Evolutionary conservation across 2,329 filamentous ascomycete species (phyloP).

Genomic region (Pseudogymnoascus sp.): DNA sequence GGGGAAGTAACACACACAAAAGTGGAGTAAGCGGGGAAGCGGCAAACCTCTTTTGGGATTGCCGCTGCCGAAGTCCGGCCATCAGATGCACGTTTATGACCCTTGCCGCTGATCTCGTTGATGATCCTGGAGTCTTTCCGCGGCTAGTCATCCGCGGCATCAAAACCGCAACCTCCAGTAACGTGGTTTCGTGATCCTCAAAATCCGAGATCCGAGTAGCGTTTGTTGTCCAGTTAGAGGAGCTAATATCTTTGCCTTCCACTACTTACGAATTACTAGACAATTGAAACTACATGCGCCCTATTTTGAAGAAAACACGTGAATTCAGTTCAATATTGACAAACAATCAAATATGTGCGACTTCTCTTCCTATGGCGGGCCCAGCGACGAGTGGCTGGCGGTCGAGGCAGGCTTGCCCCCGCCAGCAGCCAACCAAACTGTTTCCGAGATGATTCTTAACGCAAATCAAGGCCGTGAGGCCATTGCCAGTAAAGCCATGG

Average conservation of each 20-base stretch:
- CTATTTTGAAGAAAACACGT: background rate
- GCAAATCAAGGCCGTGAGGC: background rate
- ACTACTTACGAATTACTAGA: background rate
- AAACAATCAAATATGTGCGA: conserved; percentile 24
- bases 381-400: conserved; percentile 37
- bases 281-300: background rate
- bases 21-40: background rate
- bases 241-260: background rate
- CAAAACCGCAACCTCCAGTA: background rate
- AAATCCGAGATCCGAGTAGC: background rate
- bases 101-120: background rate
- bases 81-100: background rate
- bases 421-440: background rate
- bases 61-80: background rate
- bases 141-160: background rate
- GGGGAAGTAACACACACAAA: background rate
- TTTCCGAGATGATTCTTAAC: background rate
- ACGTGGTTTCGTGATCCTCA: background rate
- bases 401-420: conserved; percentile 22
- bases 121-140: background rate
- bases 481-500: background rate
- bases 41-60: background rate
- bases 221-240: background rate
- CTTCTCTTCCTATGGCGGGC: conserved; percentile 34
- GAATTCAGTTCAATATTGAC: background rate